Evolutionary conservation across 805 yeast species (phyloP).

Genomic region (Spathaspora passalidarum): DNA sequence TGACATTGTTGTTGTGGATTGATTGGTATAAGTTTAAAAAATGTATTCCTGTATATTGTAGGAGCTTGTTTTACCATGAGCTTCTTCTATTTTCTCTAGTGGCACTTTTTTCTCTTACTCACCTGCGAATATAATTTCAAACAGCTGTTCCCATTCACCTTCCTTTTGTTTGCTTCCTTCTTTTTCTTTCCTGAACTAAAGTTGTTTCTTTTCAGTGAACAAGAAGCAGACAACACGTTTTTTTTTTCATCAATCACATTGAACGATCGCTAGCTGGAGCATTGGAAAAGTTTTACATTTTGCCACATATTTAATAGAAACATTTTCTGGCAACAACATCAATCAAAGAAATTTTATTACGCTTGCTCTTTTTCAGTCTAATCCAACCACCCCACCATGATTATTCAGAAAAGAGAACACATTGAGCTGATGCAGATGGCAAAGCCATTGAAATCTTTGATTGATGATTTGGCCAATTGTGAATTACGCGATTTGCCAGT

Average conservation of each 20-base stretch:
- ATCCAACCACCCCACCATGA: conserved; percentile 19
- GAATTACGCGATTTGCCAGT: conserved; percentile 38
- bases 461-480: conserved; percentile 37
- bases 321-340: background rate
- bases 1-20: background rate
- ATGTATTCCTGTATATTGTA: background rate
- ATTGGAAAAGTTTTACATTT: too few species aligned
- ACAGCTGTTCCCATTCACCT: background rate
- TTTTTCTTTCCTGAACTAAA: background rate
- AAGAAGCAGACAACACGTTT: too few species aligned
- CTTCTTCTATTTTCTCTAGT: background rate
- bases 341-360: too few species aligned
- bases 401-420: conserved; percentile 28
- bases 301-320: too few species aligned
- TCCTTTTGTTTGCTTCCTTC: background rate
- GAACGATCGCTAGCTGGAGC: too few species aligned
- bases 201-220: too few species aligned
- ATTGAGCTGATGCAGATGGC: conserved; percentile 27
- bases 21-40: too few species aligned
- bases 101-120: background rate
- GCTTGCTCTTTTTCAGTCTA: background rate
- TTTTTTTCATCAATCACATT: too few species aligned
- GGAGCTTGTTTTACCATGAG: background rate
- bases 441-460: conserved; percentile 25
- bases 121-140: background rate